A percentile compares a stretch with the other conserved stretches of the same genome.
phyloP scores from a whole-genome alignment of 768 basidiomycete species.

The Lactifluus hygrophoroides region DNA sequence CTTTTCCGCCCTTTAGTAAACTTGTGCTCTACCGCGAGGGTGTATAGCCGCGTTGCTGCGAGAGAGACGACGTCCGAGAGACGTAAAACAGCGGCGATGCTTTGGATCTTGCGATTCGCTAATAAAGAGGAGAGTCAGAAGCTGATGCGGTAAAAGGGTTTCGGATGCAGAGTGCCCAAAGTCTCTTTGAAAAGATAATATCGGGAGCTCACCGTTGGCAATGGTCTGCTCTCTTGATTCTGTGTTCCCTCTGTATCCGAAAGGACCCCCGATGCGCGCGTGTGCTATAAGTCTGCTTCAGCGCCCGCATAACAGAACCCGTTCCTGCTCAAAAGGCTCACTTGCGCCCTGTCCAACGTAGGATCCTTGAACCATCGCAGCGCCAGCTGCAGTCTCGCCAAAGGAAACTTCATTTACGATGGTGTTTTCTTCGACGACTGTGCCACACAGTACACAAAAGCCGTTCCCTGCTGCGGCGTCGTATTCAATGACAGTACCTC shows the following conservation, averaged over 20 bases:
- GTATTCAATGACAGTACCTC: constrained; percentile 79
- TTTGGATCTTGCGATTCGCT: constrained; percentile 82
- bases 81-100: constrained; percentile 66
- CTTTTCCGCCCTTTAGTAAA: constrained; percentile 92
- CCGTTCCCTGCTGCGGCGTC: constrained; percentile 78
- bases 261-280: constrained; percentile 74
- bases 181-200: too few relatives aligned
- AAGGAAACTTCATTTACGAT: constrained; percentile 94
- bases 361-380: constrained; percentile 91
- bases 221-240: constrained; percentile 91
- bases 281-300: constrained; percentile 42
- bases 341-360: constrained; percentile 89
- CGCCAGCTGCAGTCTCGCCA: constrained; percentile 86
- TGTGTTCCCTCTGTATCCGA: constrained; percentile 65
- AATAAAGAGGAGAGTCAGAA: neutral
- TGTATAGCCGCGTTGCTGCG: constrained; percentile 81
- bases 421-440: constrained; percentile 86
- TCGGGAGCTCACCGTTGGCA: constrained; percentile 68
- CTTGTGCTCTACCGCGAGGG: constrained; percentile 86
- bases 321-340: constrained; percentile 35
- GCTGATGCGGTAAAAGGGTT: neutral
- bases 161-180: neutral
- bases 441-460: constrained; percentile 79
- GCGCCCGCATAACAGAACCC: neutral
- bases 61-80: constrained; percentile 75